These are phyloP conservation scores for Bertia moriformis DNA, from an alignment of 2,329 filamentous ascomycete genomes.

Conservation along the genomic window DNA sequence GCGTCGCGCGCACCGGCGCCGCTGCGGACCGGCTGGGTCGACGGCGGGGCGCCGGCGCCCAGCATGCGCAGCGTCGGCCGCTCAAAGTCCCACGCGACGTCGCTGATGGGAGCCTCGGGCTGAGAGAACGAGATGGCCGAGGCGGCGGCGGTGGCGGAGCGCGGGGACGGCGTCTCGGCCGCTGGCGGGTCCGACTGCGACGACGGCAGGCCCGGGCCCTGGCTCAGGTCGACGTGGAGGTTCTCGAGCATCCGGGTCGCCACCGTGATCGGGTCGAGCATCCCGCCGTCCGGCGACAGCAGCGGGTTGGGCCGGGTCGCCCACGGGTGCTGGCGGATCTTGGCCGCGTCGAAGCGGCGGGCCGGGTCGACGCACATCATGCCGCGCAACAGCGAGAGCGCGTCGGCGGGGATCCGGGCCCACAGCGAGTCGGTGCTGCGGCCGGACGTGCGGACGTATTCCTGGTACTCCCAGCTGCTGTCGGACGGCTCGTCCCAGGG, in stretches of 20 bases:
- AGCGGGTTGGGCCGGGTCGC: conserved; percentile 73
- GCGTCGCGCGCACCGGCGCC: conserved; percentile 16
- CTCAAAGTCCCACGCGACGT: conserved; percentile 79
- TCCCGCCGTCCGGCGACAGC: conserved; percentile 57
- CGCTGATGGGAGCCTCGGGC: conserved; percentile 62
- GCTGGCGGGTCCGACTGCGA: conserved; percentile 25
- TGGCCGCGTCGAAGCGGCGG: conserved; percentile 67
- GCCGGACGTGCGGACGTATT: conserved; percentile 68
- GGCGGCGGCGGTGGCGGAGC: too few relatives aligned
- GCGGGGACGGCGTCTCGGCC: too few relatives aligned
- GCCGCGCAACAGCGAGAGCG: conserved; percentile 70
- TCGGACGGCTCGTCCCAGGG: conserved; percentile 89
- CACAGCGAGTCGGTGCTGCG: conserved; percentile 74
- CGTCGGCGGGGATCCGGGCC: conserved; percentile 59
- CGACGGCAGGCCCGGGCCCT: conserved; percentile 47
- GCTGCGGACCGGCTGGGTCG: conserved; percentile 25
- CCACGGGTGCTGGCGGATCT: conserved; percentile 86
- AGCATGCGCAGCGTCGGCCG: conserved; percentile 46
- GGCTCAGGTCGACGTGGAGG: conserved; percentile 74
- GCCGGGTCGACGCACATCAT: conserved; percentile 75
- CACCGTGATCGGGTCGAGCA: conserved; percentile 66
- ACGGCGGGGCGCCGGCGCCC: conserved; percentile 22
- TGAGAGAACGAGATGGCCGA: conserved; percentile 58
- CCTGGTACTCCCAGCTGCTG: conserved; percentile 77
- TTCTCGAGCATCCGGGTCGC: conserved; percentile 93